phyloP scores from a whole-genome alignment of 495 filamentous ascomycete genomes.

The Copromyces sp. region DNA sequence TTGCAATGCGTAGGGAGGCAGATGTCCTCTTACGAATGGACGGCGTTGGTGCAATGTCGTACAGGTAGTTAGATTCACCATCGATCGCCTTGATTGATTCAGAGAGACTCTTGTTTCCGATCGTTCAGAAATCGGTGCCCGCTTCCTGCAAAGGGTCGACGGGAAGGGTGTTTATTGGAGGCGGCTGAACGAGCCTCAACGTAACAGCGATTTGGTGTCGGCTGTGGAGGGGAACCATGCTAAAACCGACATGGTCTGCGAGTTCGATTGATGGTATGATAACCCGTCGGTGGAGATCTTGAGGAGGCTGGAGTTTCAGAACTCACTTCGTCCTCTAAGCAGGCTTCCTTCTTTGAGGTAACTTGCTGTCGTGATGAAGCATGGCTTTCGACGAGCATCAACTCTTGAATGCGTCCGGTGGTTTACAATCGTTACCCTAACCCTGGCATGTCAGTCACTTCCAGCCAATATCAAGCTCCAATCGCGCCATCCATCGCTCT shows the following conservation, averaged over 20 bases:
- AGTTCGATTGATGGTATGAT: not conserved
- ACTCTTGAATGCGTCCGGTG: not conserved
- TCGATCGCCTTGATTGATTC: not conserved
- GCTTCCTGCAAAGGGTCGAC: not conserved
- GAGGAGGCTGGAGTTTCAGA: not conserved
- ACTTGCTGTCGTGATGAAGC: not conserved
- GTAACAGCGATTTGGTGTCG: slow-evolving; percentile 2
- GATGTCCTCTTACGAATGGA: not conserved
- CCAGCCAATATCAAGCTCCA: not conserved
- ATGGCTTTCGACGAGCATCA: not conserved
- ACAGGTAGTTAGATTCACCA: not conserved
- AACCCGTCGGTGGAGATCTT: not conserved
- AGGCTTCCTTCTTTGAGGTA: not conserved
- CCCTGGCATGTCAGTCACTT: not conserved
- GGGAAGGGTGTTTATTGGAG: not conserved
- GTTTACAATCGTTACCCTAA: not conserved
- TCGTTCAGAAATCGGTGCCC: not conserved
- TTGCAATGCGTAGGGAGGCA: not conserved
- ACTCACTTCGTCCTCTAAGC: not conserved
- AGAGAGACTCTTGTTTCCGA: slow-evolving; percentile 4
- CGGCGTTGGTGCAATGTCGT: not conserved
- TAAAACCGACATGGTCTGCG: not conserved
- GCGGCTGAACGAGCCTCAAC: slow-evolving; percentile 2
- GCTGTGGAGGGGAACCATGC: not conserved
- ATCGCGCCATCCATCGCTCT: not conserved